Base-by-base conservation (phyloP, 306 rosid species). In the Pyrus pyrifolia region DNA sequence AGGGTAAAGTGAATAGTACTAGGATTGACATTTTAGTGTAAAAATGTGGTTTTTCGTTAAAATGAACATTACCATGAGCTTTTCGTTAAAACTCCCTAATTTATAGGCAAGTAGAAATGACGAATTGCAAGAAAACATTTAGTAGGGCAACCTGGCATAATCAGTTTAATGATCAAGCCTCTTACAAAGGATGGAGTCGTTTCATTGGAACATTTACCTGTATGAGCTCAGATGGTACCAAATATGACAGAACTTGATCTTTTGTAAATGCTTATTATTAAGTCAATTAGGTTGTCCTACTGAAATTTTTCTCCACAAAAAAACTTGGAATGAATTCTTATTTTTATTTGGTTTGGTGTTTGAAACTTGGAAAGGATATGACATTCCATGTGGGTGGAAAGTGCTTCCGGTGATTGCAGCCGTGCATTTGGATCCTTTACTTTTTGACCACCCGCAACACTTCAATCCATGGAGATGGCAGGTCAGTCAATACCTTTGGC, bases 401-500 rank as follows among this genome's bases (percentile, higher is more conserved):
- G 98, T 96, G 86, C 99, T 96, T 59, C 99, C 99, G 75, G 99
- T 96, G 53, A 89, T 96, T 69, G 85, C 98, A 82, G 98, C 99
- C 70, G 91, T 82, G 89, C 99, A 96, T 88, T 75, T 96, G 87
- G 98, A 96, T 87, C 87, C 99, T 83, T 78, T 75, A 66, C 91
- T 86, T 88, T 96, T 89, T 88, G 97, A 92, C 91, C 90, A 96
- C 63, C 99, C 99, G 85, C 96, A 91, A 68, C 90, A 83, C 80
- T 96, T 96, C 88, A 81, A 96, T 86, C 99, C 98, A 73, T 92
- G 98, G 98, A 96, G 99, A 86, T 96, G 99, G 98, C 98, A 96
- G 96, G 99, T 92, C 71, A 81, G 91, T 86, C 59, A 53, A 5
- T 40, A 44, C 21, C 5, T 44, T 45, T 75, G 23, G 71, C 72